These are phyloP conservation scores for Sporisorium iseilematis-ciliati DNA, from an alignment of 1,284 basidiomycete genomes.

Conservation along the genomic window DNA sequence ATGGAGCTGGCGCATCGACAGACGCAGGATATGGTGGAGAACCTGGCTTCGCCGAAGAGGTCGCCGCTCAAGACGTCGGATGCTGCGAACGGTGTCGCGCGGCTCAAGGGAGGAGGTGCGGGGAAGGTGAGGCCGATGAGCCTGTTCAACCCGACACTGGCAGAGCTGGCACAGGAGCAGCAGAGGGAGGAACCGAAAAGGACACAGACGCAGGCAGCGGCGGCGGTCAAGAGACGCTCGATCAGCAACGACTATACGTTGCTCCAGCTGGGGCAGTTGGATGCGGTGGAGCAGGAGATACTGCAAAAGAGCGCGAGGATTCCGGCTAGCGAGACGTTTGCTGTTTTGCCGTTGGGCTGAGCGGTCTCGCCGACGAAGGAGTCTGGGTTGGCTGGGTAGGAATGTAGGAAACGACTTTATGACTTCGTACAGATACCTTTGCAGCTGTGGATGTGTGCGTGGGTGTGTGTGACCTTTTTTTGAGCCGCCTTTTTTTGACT, in stretches of 20 bases:
- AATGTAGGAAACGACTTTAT: no score
- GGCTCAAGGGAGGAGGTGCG: not conserved
- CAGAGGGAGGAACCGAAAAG: not conserved
- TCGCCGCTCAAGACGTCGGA: conserved; percentile 13
- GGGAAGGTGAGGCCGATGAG: conserved; percentile 33
- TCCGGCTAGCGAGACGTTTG: conserved; percentile 38
- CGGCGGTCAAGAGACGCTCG: conserved; percentile 9
- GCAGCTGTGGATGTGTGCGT: no score
- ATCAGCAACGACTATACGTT: conserved; percentile 50
- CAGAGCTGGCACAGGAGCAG: not conserved
- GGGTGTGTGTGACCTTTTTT: no score
- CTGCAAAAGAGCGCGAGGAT: conserved; percentile 14
- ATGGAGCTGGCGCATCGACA: conserved; percentile 55
- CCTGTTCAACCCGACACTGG: conserved; percentile 22
- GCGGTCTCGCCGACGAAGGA: no score
- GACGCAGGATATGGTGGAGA: conserved; percentile 53
- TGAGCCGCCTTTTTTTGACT: no score
- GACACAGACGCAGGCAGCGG: not conserved
- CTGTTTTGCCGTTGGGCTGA: conserved; percentile 7
- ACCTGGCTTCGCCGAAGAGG: conserved; percentile 13
- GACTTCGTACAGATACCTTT: no score
- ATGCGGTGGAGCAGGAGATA: conserved; percentile 40
- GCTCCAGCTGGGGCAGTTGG: conserved; percentile 20
- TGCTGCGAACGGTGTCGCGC: not conserved
- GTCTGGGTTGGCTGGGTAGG: no score